Conservation (phyloP, 371 early-diverging fungal species). For the Vairimorpha ceranae region DNA sequence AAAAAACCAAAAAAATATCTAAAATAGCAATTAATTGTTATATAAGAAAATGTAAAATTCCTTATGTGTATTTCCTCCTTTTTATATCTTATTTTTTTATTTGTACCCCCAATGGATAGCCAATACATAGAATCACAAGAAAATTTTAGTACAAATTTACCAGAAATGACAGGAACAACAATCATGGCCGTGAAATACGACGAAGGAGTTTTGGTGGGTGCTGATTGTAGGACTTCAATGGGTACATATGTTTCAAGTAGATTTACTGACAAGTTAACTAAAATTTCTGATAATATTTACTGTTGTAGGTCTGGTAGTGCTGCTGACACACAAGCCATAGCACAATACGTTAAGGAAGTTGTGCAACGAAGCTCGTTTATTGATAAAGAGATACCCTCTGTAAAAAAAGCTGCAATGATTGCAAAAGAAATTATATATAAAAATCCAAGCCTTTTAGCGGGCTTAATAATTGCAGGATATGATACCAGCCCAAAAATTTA, state of each 20-base stretch:
- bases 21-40: no score
- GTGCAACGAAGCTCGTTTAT: slow-evolving; percentile 66
- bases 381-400: slow-evolving; percentile 72
- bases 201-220: slow-evolving; percentile 91
- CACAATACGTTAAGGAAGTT: slow-evolving; percentile 83
- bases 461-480: slow-evolving; percentile 96
- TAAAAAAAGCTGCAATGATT: slow-evolving; percentile 77
- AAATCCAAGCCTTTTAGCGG: slow-evolving; percentile 79
- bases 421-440: slow-evolving; percentile 86
- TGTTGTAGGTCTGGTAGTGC: slow-evolving; percentile 94
- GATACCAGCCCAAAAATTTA: slow-evolving; percentile 77
- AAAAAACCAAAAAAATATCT: no score
- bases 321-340: slow-evolving; percentile 95
- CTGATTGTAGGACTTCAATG: slow-evolving; percentile 89
- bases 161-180: slow-evolving; percentile 69
- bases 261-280: slow-evolving; percentile 94
- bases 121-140: background rate
- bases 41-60: no score
- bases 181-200: slow-evolving; percentile 91
- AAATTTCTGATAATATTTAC: slow-evolving; percentile 82
- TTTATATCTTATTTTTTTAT: no score
- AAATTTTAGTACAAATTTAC: background rate
- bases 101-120: background rate
- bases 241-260: slow-evolving; percentile 83
- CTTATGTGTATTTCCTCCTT: no score